Evolutionary conservation across 306 rosid species (phyloP), one percentile per base, ranked within the genome.

Genomic region (Lupinus albus): DNA sequence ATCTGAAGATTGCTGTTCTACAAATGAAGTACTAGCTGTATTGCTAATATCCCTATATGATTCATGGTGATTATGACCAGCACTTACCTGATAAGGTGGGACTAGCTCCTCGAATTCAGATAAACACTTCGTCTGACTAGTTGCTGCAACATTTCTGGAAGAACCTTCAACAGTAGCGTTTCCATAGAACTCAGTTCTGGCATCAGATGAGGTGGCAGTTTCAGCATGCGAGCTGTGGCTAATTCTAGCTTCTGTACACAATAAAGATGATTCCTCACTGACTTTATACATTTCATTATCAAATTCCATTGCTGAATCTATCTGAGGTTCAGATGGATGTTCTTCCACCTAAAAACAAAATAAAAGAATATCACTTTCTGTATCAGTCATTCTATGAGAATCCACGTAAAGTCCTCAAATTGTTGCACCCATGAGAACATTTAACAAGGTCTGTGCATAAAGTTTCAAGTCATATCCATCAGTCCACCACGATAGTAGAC

Each of bases 11-110:
- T 77, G 30, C 30, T 25, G 84, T 70, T 76, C 86, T 76, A 73
- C 86, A 76, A 75, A 87, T 38, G 89, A 87, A 82, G 91, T 78
- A 85, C 89, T 85, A 89, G 89, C 84, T 59, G 86, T 20, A 73
- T 73, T 56, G 91, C 80, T 63, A 74, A 78, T 85, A 82, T 79
- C 81, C 67, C 85, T 89, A 85, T 13, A 73, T 72, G 96, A 82
- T 70, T 87, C 90, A 82, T 59, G 81, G 76, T 11, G 78, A 80
- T 80, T 64, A 80, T 59, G 76, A 79, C 71, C 87, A 69, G 75
- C 83, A 81, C 86, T 84, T 83, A 92, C 91, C 92, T 71, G 89
- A 74, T 64, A 84, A 80, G 83, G 87, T 75, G 89, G 81, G 76
- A 78, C 80, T 61, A 81, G 77, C 78, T 87, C 98, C 88, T 84